Percentiles rank a stretch among this genome's conserved stretches.
These are phyloP conservation scores for Solanum sparsipilum DNA, from an alignment of 257 asterid genomes.

Conservation along the genomic window DNA sequence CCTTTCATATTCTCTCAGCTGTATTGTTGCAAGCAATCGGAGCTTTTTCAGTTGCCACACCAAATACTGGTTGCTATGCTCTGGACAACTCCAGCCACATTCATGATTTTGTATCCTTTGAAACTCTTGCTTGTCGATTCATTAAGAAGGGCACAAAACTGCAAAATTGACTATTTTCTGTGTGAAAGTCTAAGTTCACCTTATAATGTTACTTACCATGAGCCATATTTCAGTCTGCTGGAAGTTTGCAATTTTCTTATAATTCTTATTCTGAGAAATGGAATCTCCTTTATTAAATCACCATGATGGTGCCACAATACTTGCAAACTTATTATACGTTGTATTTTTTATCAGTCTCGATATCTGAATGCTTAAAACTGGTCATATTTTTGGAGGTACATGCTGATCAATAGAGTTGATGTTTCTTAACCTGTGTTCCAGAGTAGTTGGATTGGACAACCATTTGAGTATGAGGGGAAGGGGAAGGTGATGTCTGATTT, in stretches of 20 bases:
- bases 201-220: neutral
- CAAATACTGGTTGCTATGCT: slow-evolving; percentile 66
- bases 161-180: neutral
- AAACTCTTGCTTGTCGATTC: neutral
- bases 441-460: slow-evolving; percentile 74
- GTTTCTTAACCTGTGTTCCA: slow-evolving; percentile 26
- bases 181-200: neutral
- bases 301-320: neutral
- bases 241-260: neutral
- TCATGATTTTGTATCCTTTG: slow-evolving; percentile 85
- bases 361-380: neutral
- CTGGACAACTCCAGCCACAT: slow-evolving; percentile 70
- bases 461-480: slow-evolving; percentile 64
- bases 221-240: neutral
- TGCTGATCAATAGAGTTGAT: slow-evolving; percentile 15
- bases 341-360: neutral
- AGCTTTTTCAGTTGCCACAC: slow-evolving; percentile 62
- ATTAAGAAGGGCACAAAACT: neutral
- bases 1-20: slow-evolving; percentile 24
- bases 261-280: neutral
- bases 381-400: neutral
- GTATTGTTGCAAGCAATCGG: slow-evolving; percentile 37
- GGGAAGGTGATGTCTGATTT: slow-evolving; percentile 48
- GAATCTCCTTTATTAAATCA: neutral
- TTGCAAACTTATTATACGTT: neutral